Evolutionary conservation across 257 asterid genomes (phyloP).

Genomic region (Fraxinus anomala): DNA sequence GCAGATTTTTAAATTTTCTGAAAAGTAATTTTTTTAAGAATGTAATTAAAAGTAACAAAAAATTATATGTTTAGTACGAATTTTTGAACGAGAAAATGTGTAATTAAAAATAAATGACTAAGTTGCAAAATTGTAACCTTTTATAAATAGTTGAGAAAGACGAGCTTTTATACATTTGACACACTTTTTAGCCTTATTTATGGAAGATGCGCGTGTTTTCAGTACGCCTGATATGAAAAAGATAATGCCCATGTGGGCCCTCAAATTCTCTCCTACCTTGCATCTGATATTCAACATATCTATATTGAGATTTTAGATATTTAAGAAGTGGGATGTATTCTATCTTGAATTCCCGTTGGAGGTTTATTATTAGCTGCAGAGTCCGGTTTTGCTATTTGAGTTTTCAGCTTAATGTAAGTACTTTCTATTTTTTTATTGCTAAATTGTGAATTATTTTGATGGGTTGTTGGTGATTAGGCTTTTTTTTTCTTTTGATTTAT

Average conservation of each 20-base stretch:
- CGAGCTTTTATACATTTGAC: too few relatives aligned
- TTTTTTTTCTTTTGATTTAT: background rate
- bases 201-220: slow-evolving; percentile 42
- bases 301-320: background rate
- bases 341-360: slow-evolving; percentile 6
- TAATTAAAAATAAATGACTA: too few relatives aligned
- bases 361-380: slow-evolving; percentile 20
- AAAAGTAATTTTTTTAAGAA: too few relatives aligned
- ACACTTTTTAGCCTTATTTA: background rate
- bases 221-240: slow-evolving; percentile 27
- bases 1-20: too few relatives aligned
- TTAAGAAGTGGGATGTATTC: slow-evolving; percentile 9
- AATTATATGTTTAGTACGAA: too few relatives aligned
- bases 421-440: background rate
- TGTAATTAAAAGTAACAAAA: too few relatives aligned
- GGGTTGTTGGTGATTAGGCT: slow-evolving; percentile 1
- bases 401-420: slow-evolving; percentile 21
- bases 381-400: slow-evolving; percentile 27
- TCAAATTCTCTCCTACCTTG: slow-evolving; percentile 35
- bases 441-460: background rate
- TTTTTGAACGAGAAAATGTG: too few relatives aligned
- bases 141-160: too few relatives aligned
- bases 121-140: too few relatives aligned
- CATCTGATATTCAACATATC: slow-evolving; percentile 9
- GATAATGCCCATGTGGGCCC: slow-evolving; percentile 30